Base-by-base conservation (phyloP, 2,329 filamentous ascomycete species). In the Zymoseptoria brevis region DNA sequence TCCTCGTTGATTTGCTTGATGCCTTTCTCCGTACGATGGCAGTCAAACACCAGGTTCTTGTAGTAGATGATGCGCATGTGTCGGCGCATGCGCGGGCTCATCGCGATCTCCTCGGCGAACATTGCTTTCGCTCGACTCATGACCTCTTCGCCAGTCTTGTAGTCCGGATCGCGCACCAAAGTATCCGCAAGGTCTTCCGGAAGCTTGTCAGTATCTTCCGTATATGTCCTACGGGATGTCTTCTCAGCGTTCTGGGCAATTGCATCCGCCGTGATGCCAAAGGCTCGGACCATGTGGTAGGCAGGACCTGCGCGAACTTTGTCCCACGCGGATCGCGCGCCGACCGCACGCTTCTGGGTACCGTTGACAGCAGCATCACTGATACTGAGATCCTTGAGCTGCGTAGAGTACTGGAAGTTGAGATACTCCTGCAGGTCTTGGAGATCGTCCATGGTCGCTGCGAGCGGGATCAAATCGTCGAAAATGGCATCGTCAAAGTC, bases 371-470 rank as follows among this genome's bases (percentile, higher is more conserved):
- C 84, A 2, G 79, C 77, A 58, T 84, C 79, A 61, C 85, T 80
- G 19, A 84, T 77, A 13, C 86, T 83, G 53, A 95, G 75, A 63
- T 97, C 92, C 71, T 89, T 93, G 54, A 97, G 80, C 72, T 96
- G 86, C 2, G 85, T 79, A 4, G 89, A 85, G 68, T 97, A 97
- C 69, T 92, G 88, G 75, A 99, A 99, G 70, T 97, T 91, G 56
- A 97, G 79, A 68, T 97, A 97, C 70, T 99, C 94, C 71, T 97
- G 93, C 21, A 99, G 77, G 73, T 99, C 94, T 72, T 99, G 94
- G 19, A 99, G 81, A 72, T 99, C 94, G 72, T 99, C 94, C 80
- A 96, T 92, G 0, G 88, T 93, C 4, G 84, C 84, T 2, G 92
- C 91, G 59, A 85, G 81, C 0, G 83, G 81, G n/a, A 94, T 82